Base-by-base conservation (phyloP, 495 filamentous ascomycete genomes). In the Xylaria telfairii region DNA sequence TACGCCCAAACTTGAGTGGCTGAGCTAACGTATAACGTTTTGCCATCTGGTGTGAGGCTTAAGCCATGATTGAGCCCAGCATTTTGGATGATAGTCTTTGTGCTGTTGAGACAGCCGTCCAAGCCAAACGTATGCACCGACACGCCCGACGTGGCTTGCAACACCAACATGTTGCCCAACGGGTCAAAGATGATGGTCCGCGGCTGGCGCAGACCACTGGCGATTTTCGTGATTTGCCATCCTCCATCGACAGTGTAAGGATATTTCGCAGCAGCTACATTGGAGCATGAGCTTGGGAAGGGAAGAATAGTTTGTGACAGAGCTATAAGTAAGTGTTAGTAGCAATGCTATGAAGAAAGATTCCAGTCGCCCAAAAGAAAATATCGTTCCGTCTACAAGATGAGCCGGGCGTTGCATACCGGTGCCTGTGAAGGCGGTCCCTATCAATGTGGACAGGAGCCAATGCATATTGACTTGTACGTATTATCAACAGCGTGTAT, bases 41-140 rank as follows among this genome's bases (percentile, higher is more conserved):
- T 85, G 41, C 90, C 89, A 74, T 91, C 88, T 8, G 75, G 75
- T 7, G 86, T 88, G n/a, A 92, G 77, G 53, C 84, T 85, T 42
- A 92, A 81, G 24, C 90, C 90, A 78, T 92, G 90, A 73, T 90
- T 90, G 0, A 92, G 80, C 79, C 75, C 71, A 69, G 76, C 42
- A 73, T 74, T 71, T 78, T 74, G 49, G 81, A 78, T 65, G 73
- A 79, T 42, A 72, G 82, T 77, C 75, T 80, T 72, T 74, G 77
- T 74, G 74, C 78, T 69, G 84, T 80, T 73, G 86, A 92, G 67
- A 72, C 80, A 82, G 8, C 84, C 87, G 44, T 83, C 78, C 30
- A 87, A 81, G 17, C 82, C 82, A 30, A 91, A 77, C 2, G 75
- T 82, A 69, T 90, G 78, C 17, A 81, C 83, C 0, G 81, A 81